Conservation (phyloP, 169 alveolate species). For the Eimeria brunetti region DNA sequence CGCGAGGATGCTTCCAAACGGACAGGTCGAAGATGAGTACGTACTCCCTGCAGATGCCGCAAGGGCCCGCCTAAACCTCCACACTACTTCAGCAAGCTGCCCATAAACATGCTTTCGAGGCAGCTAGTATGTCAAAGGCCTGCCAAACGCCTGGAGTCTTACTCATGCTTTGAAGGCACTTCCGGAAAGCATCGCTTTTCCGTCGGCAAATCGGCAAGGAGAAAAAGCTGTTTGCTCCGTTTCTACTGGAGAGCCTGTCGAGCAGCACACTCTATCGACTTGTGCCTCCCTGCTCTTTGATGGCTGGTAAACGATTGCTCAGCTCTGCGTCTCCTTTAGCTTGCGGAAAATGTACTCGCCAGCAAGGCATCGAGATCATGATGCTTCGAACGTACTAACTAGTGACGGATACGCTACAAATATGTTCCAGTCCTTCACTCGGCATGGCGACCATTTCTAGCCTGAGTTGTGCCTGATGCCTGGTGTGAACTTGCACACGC, state of each 20-base stretch:
- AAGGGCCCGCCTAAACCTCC: not conserved
- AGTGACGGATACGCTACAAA: not conserved
- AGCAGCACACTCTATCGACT: not conserved
- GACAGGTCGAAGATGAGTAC: too few species aligned
- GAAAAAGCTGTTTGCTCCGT: not conserved
- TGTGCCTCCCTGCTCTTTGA: not conserved
- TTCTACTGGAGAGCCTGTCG: not conserved
- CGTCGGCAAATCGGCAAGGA: not conserved
- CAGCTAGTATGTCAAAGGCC: too few species aligned
- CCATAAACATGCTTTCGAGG: too few species aligned
- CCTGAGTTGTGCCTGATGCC: not conserved
- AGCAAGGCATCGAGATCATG: not conserved
- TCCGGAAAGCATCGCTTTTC: not conserved
- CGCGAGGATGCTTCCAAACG: too few species aligned
- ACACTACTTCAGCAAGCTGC: too few species aligned
- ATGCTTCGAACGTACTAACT: not conserved
- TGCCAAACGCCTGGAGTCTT: not conserved
- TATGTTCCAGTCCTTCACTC: not conserved
- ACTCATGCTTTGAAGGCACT: not conserved
- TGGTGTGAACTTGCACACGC: not conserved
- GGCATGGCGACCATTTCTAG: not conserved
- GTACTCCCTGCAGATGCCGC: too few species aligned
- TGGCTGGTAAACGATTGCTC: not conserved
- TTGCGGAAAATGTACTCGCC: not conserved
- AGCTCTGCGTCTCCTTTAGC: not conserved